Conservation (phyloP, 1,139 yeast genomes). For the Candida sp. region DNA sequence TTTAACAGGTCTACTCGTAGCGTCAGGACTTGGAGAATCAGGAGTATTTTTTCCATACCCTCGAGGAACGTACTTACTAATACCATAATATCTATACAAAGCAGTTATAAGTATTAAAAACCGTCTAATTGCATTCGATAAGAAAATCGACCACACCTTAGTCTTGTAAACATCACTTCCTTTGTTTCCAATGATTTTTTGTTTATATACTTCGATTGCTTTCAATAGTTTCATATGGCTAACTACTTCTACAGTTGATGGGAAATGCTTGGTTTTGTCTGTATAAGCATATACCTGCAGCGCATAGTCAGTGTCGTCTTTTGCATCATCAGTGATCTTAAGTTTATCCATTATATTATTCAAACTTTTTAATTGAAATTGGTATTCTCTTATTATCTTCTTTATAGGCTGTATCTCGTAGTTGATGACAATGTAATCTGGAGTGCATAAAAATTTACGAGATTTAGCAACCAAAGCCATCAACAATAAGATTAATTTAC, state of each 20-base stretch:
- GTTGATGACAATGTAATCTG: background rate
- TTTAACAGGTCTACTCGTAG: background rate
- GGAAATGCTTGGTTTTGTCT: conserved; percentile 2
- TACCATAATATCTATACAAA: conserved; percentile 6
- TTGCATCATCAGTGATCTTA: background rate
- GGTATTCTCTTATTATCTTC: no score
- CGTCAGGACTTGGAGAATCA: background rate
- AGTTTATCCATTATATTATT: background rate
- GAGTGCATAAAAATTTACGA: background rate
- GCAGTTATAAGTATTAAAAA: conserved; percentile 24
- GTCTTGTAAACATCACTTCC: conserved; percentile 10
- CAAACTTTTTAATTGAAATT: background rate
- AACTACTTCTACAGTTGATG: conserved; percentile 17
- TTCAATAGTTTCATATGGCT: conserved; percentile 30
- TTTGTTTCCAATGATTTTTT: conserved; percentile 8
- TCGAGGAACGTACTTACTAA: background rate
- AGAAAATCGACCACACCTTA: conserved; percentile 27
- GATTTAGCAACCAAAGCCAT: background rate
- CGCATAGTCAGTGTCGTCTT: background rate
- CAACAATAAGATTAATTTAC: no score
- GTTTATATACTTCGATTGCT: conserved; percentile 22
- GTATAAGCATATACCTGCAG: background rate
- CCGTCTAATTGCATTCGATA: conserved; percentile 26
- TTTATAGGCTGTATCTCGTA: background rate
- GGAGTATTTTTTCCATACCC: background rate